Evolutionary conservation across 2,329 filamentous ascomycete species (phyloP), one percentile per base, ranked within the genome.

Genomic region (Fusarium gaditjirri): DNA sequence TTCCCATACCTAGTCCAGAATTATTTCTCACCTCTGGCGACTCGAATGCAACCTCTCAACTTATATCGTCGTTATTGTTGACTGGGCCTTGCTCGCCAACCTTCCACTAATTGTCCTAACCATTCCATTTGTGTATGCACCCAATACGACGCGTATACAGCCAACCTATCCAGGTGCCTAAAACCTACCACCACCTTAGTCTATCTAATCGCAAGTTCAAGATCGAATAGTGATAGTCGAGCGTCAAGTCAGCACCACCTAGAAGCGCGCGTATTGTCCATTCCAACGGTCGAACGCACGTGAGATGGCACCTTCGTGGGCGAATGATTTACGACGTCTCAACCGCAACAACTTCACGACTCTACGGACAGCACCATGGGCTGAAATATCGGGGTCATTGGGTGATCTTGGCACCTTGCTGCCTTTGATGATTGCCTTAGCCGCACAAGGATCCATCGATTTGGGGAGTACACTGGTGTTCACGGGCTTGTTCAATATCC

Each of bases 401-500:
- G 95, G 95, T 70, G 95, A 98, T 79, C 87, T 98, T 44, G 95
- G 95, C 71, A 98, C 95, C 6, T 88, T 97, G 35, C 88, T 97
- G 16, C 95, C 95, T 52, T 89, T 98, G 61, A 93, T 96, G 86
- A 94, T 97, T 77, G 93, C 95, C 5, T 89, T 98, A 33, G 91
- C 94, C 0, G 83, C 93, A 33, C 92, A 93, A 72, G 86, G 88
- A 38, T 95, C 93, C 13, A 93, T 98, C 76, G 92, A 93, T 27
- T 87, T 98, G 3, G 90, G 93, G 31, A 91, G 91, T 52, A 98
- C 95, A 0, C 87, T 98, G 2, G 89, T 98, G 10, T 96, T 97
- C 79, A 95, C 94, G 0, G 96, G 96, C 3, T 78, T 95, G 14
- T 95, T 92, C 81, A 98, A 98, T 77, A 89, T 98, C 61, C 77